Evolutionary conservation across 495 filamentous ascomycete species (phyloP), one percentile per base, ranked within the genome.

Genomic region (Neurospora hispaniola): DNA sequence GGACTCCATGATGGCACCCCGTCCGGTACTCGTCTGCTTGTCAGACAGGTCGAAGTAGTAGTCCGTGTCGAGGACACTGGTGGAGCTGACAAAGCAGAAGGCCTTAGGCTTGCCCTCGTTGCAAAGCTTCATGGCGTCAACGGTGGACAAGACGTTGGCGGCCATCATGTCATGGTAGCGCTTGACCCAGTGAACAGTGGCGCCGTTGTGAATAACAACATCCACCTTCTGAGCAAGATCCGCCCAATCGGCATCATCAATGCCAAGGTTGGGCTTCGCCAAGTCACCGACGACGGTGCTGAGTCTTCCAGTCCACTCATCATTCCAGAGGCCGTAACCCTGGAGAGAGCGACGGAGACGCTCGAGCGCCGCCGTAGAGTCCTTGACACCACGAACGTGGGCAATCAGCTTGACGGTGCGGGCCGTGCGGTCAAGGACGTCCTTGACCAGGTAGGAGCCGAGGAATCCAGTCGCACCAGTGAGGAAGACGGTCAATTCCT

Each of bases 391-490:
- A 14, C 95, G 90, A 6, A 98, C 92, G 71, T 93, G 91, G 4
- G 89, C 88, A 69, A 96, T 87, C n/a, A 97, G 86, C 78, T 88
- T 91, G 6, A 89, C 82, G 4, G 76, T 80, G n/a, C 86, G 86
- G 1, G 83, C 79, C 41, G 82, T 84, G 43, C 91, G 85, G 14
- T 85, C 84, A 0, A 97, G 85, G 11, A 97, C 80, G 40, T 97
- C 93, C 20, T 83, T 86, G 8, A 98, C 84, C 31, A 98, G 87
- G 74, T 92, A 94, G 0, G 92, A 89, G 31, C 96, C 96, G 8
- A 98, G 81, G 84, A 97, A 98, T 10, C 95, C 95, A 42, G 96
- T 98, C 0, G 92, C 93, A 41, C 95, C 96, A 16, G 96, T 98
- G 7, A 98, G 84, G 78, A 99, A 91, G 23, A 95, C 84, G 0